Conservation (phyloP, 257 asterid genomes). For the Solanum boliviense region DNA sequence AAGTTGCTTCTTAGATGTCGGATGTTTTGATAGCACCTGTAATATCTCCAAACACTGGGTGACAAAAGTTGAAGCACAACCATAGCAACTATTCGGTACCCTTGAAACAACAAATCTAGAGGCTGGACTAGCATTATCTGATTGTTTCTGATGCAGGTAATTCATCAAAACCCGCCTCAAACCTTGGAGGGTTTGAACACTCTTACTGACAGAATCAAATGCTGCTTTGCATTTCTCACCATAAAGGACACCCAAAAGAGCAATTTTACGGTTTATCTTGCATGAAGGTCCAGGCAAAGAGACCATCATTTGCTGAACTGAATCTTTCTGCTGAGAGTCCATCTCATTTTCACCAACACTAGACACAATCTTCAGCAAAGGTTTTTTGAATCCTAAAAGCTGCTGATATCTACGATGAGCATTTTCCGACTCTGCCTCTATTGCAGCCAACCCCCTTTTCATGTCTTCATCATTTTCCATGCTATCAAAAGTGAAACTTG, state of each 20-base stretch:
- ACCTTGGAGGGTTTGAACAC: conserved; percentile 99
- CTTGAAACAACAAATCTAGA: conserved; percentile 85
- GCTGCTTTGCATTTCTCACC: conserved; percentile 99
- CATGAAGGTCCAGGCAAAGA: conserved; percentile 98
- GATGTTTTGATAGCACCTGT: conserved; percentile 79
- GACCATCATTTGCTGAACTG: conserved; percentile 99
- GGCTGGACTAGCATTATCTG: conserved; percentile 57
- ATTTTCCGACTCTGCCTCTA: conserved; percentile 95
- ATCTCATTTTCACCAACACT: conserved; percentile 98
- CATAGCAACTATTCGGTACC: conserved; percentile 94
- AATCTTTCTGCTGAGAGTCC: conserved; percentile 99
- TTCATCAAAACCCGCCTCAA: conserved; percentile 87
- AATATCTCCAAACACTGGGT: conserved; percentile 92
- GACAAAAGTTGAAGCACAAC: conserved; percentile 93
- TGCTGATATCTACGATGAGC: conserved; percentile 98
- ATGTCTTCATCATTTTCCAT: conserved; percentile 99
- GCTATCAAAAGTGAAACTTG: conserved; percentile 93
- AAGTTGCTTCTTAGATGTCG: conserved; percentile 81
- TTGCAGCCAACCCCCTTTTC: conserved; percentile 94
- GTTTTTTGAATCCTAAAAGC: conserved; percentile 97
- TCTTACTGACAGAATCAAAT: conserved; percentile 98
- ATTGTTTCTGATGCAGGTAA: conserved; percentile 86
- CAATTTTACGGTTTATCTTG: conserved; percentile 97
- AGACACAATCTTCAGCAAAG: conserved; percentile 87
- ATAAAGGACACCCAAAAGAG: conserved; percentile 97